A percentile compares a stretch with the other conserved stretches of the same genome.
These are phyloP conservation scores for Tetraselmis striata DNA, from an alignment of 139 green algal species.

Conservation along the genomic window DNA sequence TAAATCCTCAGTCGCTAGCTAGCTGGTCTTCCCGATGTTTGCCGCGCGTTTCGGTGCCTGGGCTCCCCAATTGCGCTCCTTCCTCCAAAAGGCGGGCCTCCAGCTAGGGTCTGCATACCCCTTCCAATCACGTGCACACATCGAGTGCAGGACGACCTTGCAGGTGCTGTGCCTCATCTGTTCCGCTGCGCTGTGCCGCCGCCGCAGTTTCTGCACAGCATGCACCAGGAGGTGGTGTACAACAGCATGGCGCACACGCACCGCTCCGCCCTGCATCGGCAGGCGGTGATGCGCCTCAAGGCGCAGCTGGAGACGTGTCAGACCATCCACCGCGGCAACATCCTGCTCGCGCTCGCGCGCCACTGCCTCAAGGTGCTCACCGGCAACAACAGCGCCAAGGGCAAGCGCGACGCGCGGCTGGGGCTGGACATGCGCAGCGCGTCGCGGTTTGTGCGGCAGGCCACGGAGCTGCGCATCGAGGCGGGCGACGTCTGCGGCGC, in stretches of 20 bases:
- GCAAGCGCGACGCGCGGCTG: neutral
- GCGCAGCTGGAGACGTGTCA: neutral
- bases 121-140: too few relatives aligned
- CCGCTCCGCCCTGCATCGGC: neutral
- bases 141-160: too few relatives aligned
- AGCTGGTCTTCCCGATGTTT: too few relatives aligned
- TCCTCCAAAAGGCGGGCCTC: too few relatives aligned
- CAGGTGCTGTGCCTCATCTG: too few relatives aligned
- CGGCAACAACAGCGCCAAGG: neutral
- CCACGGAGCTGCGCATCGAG: neutral
- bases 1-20: too few relatives aligned
- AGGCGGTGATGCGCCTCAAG: neutral
- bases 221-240: neutral
- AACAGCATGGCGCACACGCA: neutral
- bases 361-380: neutral
- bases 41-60: too few relatives aligned
- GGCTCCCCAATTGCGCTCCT: too few relatives aligned
- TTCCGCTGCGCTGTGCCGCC: neutral
- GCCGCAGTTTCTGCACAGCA: neutral
- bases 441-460: neutral
- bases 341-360: neutral
- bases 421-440: neutral
- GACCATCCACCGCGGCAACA: neutral
- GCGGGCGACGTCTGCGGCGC: neutral
- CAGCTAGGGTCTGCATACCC: too few relatives aligned